Evolutionary conservation across 148 eudicot species (phyloP).

Genomic region (Vaccinium darrowii): DNA sequence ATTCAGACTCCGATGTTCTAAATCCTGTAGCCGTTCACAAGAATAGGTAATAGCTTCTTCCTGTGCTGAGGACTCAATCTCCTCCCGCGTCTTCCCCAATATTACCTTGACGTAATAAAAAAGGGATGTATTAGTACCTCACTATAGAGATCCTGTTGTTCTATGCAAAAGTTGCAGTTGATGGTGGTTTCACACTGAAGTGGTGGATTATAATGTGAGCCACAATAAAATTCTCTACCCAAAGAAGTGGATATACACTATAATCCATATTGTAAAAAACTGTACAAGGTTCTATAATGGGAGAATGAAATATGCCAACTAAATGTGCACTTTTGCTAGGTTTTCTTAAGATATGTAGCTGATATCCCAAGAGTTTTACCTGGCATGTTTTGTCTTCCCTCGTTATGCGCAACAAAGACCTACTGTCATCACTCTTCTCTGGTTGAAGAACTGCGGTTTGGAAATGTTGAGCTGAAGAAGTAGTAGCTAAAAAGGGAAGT

Average conservation of each 20-base stretch:
- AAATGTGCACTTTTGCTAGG: neutral
- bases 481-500: conserved; percentile 32
- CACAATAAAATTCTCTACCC: neutral
- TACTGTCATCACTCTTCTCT: conserved; percentile 61
- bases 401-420: conserved; percentile 33
- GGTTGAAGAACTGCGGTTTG: conserved; percentile 63
- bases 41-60: conserved; percentile 33
- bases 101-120: conserved; percentile 31
- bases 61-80: conserved; percentile 25
- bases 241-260: neutral
- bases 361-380: conserved; percentile 38
- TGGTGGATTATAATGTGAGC: neutral
- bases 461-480: conserved; percentile 51
- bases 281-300: neutral
- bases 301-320: neutral
- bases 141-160: too few species aligned
- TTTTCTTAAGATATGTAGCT: neutral
- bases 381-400: conserved; percentile 54
- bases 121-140: neutral
- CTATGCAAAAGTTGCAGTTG: neutral
- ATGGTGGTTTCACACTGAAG: neutral
- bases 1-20: conserved; percentile 47
- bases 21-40: conserved; percentile 40
- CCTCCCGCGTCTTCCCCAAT: conserved; percentile 38
- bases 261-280: neutral